Base-by-base conservation (phyloP, 2,329 filamentous ascomycete genomes). In the Sclerotiophoma versabilis region DNA sequence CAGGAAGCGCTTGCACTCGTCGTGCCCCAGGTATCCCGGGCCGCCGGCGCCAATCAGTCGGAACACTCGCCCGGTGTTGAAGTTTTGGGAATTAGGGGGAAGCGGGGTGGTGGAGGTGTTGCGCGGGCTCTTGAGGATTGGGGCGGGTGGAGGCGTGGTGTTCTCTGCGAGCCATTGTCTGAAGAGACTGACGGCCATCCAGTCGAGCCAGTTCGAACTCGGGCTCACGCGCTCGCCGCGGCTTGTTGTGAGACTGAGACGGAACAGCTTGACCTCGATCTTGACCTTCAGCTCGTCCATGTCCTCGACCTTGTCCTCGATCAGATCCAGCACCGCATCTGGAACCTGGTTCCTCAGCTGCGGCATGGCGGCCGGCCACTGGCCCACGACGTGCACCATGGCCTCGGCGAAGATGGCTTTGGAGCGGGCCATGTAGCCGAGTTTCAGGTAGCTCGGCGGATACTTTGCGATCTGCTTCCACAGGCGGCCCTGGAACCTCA, bases 381-480 rank as follows among this genome's bases (percentile, higher is more conserved):
- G 91, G 3, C 93, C 93, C 0, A 97, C 93, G 0, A 97, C 92
- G 68, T 98, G 93, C 46, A 96, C 91, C 42, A 98, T 81, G 0
- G 93, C 92, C 78, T 98, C 82, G 23, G 77, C 77, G 71, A 93
- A 90, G 54, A 89, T 84, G 34, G 93, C 87, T 62, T 90, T 89
- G 67, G 88, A 93, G 37, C 91, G 87, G 8, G 92, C 89, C 34
- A 96, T 83, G 68, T 92, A 96, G 30, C 92, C 93, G 1, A 98
- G 84, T 53, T 93, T 93, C 41, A 97, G 84, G 71, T 97, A 98
- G 55, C 88, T 92, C 41, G 95, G 91, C 11, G 93, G 93, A 71
- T 97, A 97, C 76, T 96, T 97, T 46, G 93, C 92, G 59, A 97
- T 96, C 76, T 97, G 93, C 75, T 95, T 96, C 89, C 93, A 97